Base-by-base conservation (phyloP, 805 yeast genomes). In the Barnettozyma vustinii region DNA sequence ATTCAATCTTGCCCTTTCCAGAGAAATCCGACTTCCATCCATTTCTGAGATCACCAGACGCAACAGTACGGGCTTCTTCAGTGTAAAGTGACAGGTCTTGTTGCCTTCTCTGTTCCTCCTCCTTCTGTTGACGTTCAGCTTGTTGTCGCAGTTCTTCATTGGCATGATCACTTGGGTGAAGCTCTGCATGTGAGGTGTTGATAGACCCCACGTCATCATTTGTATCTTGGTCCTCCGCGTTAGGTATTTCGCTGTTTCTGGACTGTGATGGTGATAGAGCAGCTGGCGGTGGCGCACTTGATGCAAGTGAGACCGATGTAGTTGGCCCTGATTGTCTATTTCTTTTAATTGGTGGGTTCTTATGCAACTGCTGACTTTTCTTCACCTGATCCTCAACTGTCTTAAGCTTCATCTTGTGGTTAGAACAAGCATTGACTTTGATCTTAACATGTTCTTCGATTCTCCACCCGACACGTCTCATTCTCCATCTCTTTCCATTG, bases 21-120 rank as follows among this genome's bases (percentile, higher is more conserved):
- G 81, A 67, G 62, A 84, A 91, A 66, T 94, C 99, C 1, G 94
- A 81, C 64, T 94, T 94, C 99, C 99, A 94, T 4, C 99, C 99
- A 27, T 78, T 74, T 61, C 86, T 87, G 61, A 89, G 67, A 52
- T 87, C 96, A 10, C 97, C 97, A 47, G 81, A 77, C 12, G 84
- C 77, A 9, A 94, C 70, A 5, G 87, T 79, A 27, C 91, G 75
- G 8, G 77, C 76, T 59, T 91, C 96, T 63, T 90, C 95, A 12
- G 81, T 65, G 56, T 76, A 84, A 13, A 86, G 52, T 4, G 71
- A 68, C n/a, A 67, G 62, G 16, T 68, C 72, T 6, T 25, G 21
- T 18, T 51, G 52, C 35, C 64, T 62, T 51, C 60, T 58, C 19
- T 58, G 47, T 42, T 62, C 66, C 40, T 62, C 64, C 46, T 57